These are phyloP conservation scores for Coniochaeta sp. DNA, from an alignment of 2,329 filamentous ascomycete genomes.

Conservation along the genomic window DNA sequence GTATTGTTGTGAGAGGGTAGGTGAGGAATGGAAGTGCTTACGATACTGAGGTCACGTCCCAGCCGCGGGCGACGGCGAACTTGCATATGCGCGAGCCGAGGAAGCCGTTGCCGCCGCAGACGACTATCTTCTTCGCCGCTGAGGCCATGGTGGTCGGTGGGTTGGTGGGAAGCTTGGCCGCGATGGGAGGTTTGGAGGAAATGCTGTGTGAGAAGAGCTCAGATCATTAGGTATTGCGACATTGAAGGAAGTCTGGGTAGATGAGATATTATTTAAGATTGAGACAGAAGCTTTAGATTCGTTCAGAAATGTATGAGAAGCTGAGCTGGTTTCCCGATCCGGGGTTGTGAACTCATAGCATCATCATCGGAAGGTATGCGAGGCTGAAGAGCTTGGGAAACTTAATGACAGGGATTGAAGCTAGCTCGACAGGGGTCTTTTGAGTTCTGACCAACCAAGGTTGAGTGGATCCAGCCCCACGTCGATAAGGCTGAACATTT, in stretches of 20 bases:
- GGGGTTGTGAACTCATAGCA: background rate
- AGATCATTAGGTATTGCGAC: background rate
- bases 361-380: conserved; percentile 1
- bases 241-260: background rate
- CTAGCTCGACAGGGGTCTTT: background rate
- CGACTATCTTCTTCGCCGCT: conserved; percentile 71
- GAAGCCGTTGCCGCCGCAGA: conserved; percentile 92
- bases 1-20: background rate
- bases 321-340: background rate
- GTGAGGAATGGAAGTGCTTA: conserved; percentile 26
- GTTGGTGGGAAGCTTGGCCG: background rate
- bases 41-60: conserved; percentile 92
- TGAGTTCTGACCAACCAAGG: background rate
- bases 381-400: background rate
- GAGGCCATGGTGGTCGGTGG: conserved; percentile 29
- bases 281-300: background rate
- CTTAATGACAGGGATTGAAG: background rate
- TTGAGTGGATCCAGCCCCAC: background rate
- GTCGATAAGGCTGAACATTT: background rate
- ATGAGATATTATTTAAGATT: background rate
- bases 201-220: background rate
- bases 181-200: background rate
- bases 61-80: conserved; percentile 75
- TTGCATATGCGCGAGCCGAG: conserved; percentile 86
- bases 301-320: background rate